A percentile compares a stretch with the other conserved stretches of the same genome.
Evolutionary conservation across 306 rosid species (phyloP).

Genomic region (Gastrolobium bilobum): DNA sequence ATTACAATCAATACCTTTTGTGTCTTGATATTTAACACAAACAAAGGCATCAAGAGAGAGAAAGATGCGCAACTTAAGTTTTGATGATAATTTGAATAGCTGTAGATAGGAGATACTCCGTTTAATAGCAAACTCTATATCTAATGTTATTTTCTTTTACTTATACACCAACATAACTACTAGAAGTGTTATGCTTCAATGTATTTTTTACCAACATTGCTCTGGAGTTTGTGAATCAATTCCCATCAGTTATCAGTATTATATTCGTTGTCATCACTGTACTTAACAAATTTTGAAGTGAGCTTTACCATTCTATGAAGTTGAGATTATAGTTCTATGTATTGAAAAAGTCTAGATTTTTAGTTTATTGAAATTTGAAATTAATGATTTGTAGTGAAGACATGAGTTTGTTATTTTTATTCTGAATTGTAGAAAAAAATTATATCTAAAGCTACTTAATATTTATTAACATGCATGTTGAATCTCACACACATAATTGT

Average conservation of each 20-base stretch:
- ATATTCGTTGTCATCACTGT: neutral
- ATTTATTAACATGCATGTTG: constrained; percentile 9
- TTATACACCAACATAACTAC: constrained; percentile 1
- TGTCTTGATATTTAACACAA: no score
- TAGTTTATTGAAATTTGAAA: constrained; percentile 24
- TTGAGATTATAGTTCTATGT: constrained; percentile 20
- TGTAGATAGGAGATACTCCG: constrained; percentile 7
- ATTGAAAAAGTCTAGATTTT: neutral
- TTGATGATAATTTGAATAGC: constrained; percentile 17
- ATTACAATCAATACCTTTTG: no score
- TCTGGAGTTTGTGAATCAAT: neutral
- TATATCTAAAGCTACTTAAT: constrained; percentile 2
- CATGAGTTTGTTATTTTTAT: constrained; percentile 19
- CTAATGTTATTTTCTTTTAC: neutral
- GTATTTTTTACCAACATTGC: constrained; percentile 18
- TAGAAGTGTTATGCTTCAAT: neutral
- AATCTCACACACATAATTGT: neutral
- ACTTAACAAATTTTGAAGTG: constrained; percentile 10
- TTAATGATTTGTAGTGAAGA: constrained; percentile 9
- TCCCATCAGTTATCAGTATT: constrained; percentile 17
- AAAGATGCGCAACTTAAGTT: constrained; percentile 1
- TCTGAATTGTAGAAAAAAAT: neutral
- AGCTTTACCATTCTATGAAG: constrained; percentile 5
- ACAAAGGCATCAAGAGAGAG: neutral
- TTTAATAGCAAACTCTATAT: neutral